Base-by-base conservation (phyloP, 2,329 filamentous ascomycete genomes). In the Chaetomium globosum region DNA sequence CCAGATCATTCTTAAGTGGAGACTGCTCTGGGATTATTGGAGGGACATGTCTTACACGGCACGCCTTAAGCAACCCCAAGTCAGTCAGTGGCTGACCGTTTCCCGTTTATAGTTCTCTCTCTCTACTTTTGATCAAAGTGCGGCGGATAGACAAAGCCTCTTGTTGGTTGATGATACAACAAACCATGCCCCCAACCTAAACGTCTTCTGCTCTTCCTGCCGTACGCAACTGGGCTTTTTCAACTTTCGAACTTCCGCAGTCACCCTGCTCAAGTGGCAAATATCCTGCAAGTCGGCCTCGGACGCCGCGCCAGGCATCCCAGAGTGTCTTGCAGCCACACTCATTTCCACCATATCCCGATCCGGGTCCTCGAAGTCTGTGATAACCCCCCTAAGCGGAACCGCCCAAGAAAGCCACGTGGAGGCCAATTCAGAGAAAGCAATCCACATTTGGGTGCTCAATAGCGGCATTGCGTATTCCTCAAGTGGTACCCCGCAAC, bases 241-340 rank as follows among this genome's bases (percentile, higher is more conserved):
- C 71, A 81, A 80, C 63, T 71, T 77, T n/a, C 73, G 79, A 19
- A 77, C 78, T 23, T 73, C 74, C 0, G 83, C 83, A 1, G 75
- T 83, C 46, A 81, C 80, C 0, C 71, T 87, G 33, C 85, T 85
- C 74, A 87, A 87, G 76, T 87, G 85, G 85, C 80, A 82, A 67
- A 74, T 86, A 46, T 72, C 73, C n/a, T 80, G 82, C 69, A n/a
- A 68, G 77, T 65, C 77, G 74, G 19, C 31, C 67, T 49, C 67
- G 64, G 61, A 62, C 28, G 68, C 52, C 28, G 51, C 66, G 4
- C 83, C 81, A 5, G 80, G 71, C 51, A 77, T 81, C 36, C 71
- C 78, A 0, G 80, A 85, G 58, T 87, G 84, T 65, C 77, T 87
- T 2, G 80, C 83, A 4, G 80, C 83, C 0, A 82, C 81, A 61